These are phyloP conservation scores for Epichloe sibirici DNA, from an alignment of 2,329 filamentous ascomycete species.

Conservation along the genomic window DNA sequence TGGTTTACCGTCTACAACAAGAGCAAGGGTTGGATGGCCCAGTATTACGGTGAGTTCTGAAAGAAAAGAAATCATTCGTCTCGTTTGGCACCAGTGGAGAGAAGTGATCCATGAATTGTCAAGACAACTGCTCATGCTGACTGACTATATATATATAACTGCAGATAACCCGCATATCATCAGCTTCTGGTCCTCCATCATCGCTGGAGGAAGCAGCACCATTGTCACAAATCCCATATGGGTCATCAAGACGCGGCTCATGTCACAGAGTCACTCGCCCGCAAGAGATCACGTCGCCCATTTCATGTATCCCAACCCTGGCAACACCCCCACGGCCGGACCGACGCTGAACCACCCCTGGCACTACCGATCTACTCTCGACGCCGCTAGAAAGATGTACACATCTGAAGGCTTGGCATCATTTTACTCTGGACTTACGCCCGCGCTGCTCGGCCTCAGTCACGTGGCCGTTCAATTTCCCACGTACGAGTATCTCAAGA, in stretches of 20 bases:
- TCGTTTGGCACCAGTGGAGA: background rate
- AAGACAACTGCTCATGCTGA: background rate
- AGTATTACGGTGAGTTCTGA: slow-evolving; percentile 44
- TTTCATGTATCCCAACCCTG: slow-evolving; percentile 33
- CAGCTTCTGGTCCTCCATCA: slow-evolving; percentile 79
- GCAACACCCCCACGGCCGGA: slow-evolving; percentile 42
- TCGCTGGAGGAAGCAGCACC: slow-evolving; percentile 85
- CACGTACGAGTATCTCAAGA: slow-evolving; percentile 87
- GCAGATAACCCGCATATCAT: slow-evolving; percentile 64
- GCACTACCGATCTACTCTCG: slow-evolving; percentile 82
- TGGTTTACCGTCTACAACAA: slow-evolving; percentile 96
- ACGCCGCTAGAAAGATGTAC: slow-evolving; percentile 96
- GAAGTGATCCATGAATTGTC: background rate
- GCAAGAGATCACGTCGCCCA: slow-evolving; percentile 33
- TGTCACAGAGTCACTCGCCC: slow-evolving; percentile 68
- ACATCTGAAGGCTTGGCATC: slow-evolving; percentile 73
- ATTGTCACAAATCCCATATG: slow-evolving; percentile 95
- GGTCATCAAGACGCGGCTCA: slow-evolving; percentile 97
- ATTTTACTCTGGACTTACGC: slow-evolving; percentile 91
- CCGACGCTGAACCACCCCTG: slow-evolving; percentile 56
- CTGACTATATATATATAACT: background rate
- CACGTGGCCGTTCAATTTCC: slow-evolving; percentile 98
- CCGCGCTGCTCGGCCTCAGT: slow-evolving; percentile 79
- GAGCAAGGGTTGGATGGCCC: slow-evolving; percentile 62
- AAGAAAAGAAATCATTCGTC: background rate